phyloP scores from a whole-genome alignment of 1,139 yeast genomes.

The Yamadazyma diddensiae region DNA sequence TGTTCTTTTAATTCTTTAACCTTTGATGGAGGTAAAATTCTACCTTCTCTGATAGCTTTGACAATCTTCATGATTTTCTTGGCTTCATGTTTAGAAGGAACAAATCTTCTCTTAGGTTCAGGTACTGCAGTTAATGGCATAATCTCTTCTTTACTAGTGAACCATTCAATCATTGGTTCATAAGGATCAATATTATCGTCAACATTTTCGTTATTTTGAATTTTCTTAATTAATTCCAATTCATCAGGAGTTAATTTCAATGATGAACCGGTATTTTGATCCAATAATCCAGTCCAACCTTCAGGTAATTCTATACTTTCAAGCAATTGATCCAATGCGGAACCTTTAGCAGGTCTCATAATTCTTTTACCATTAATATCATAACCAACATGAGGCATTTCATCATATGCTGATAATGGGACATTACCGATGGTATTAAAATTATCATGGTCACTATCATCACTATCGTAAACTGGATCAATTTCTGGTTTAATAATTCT shows the following conservation, averaged over 20 bases:
- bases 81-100: slow-evolving; percentile 96
- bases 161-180: slow-evolving; percentile 95
- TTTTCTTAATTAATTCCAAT: slow-evolving; percentile 79
- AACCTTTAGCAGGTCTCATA: slow-evolving; percentile 97
- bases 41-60: slow-evolving; percentile 92
- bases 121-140: slow-evolving; percentile 94
- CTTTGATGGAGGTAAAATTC: slow-evolving; percentile 74
- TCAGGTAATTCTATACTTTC: slow-evolving; percentile 92
- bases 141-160: slow-evolving; percentile 77
- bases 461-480: slow-evolving; percentile 88
- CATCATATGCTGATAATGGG: slow-evolving; percentile 91
- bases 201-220: slow-evolving; percentile 81
- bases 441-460: slow-evolving; percentile 85
- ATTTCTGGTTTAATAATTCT: slow-evolving; percentile 84
- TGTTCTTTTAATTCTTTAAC: slow-evolving; percentile 51
- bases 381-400: slow-evolving; percentile 96
- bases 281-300: slow-evolving; percentile 97
- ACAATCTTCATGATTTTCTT: slow-evolving; percentile 95
- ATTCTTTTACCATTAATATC: slow-evolving; percentile 96
- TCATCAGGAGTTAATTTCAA: slow-evolving; percentile 87
- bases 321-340: slow-evolving; percentile 85
- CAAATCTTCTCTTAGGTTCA: slow-evolving; percentile 95
- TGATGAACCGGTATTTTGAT: slow-evolving; percentile 84
- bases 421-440: slow-evolving; percentile 89
- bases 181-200: slow-evolving; percentile 82